These are phyloP conservation scores for Boletellus emodensis DNA, from an alignment of 768 basidiomycete species.

Conservation along the genomic window DNA sequence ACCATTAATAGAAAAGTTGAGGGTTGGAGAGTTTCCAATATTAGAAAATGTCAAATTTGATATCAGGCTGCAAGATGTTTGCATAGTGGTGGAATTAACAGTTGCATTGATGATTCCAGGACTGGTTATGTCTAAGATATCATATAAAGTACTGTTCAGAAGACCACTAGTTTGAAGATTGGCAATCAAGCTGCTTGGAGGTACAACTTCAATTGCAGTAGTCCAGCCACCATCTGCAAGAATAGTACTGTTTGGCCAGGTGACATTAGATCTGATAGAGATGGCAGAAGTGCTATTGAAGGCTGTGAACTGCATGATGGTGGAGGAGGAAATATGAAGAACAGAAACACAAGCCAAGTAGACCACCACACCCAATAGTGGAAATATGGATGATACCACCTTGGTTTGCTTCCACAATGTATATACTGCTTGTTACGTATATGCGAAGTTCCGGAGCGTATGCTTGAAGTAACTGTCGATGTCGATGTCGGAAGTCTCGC, in stretches of 20 bases:
- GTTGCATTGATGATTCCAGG: neutral
- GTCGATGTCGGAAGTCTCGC: too few species aligned
- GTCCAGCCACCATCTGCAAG: neutral
- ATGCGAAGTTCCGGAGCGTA: too few species aligned
- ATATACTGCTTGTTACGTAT: too few species aligned
- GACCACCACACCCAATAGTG: constrained; percentile 8
- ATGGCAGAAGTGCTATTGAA: constrained; percentile 4
- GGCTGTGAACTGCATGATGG: constrained; percentile 19
- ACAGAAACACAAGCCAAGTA: constrained; percentile 18
- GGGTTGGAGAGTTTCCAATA: neutral
- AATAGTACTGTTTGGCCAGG: constrained; percentile 7
- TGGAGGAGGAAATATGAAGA: constrained; percentile 19
- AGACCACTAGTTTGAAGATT: constrained; percentile 6
- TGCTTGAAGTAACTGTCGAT: too few species aligned
- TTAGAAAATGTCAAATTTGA: constrained; percentile 1
- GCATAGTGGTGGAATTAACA: constrained; percentile 13
- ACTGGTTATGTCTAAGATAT: neutral
- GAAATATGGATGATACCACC: constrained; percentile 8
- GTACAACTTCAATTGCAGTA: neutral
- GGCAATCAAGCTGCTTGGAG: neutral
- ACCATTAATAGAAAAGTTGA: neutral
- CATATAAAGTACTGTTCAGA: constrained; percentile 11
- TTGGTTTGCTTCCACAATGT: constrained; percentile 15
- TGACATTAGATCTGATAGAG: neutral
- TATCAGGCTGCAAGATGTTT: constrained; percentile 8